Evolutionary conservation across 306 rosid species (phyloP).

Genomic region (Vicia faba): DNA sequence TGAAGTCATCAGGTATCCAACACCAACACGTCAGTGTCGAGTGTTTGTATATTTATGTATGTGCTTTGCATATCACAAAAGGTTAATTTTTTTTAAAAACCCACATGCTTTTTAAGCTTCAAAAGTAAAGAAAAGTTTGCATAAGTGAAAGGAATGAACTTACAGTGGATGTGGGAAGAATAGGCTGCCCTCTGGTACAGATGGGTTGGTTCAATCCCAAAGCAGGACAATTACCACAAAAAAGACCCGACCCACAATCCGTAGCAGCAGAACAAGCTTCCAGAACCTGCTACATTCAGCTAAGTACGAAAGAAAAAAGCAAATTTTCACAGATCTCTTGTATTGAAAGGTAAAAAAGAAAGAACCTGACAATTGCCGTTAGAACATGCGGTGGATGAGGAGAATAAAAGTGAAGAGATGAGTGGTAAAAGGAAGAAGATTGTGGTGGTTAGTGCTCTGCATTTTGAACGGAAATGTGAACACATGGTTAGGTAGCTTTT

Average conservation of each 20-base stretch:
- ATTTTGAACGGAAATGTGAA: conserved; percentile 49
- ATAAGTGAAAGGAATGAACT: conserved; percentile 2
- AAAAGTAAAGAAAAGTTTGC: conserved; percentile 21
- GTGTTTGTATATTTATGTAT: too few relatives aligned
- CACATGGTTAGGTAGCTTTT: conserved; percentile 53
- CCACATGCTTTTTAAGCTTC: background rate
- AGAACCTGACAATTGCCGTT: conserved; percentile 86
- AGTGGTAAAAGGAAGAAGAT: conserved; percentile 42
- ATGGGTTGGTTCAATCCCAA: conserved; percentile 68
- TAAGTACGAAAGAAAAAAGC: conserved; percentile 21
- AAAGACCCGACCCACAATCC: conserved; percentile 83
- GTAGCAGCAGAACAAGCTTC: conserved; percentile 68
- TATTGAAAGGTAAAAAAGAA: background rate
- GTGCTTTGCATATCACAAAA: background rate
- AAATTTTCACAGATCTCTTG: conserved; percentile 41
- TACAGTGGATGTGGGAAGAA: conserved; percentile 64
- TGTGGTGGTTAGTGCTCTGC: conserved; percentile 39
- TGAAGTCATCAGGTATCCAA: background rate
- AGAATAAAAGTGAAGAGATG: conserved; percentile 42
- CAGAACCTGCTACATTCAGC: conserved; percentile 54
- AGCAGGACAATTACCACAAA: conserved; percentile 91
- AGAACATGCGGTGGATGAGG: conserved; percentile 61
- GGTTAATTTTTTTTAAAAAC: background rate
- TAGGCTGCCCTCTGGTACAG: conserved; percentile 83
- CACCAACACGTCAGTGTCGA: too few relatives aligned